Evolutionary conservation across 139 green algal genomes (phyloP).

Genomic region (Pedinophyceae sp.): DNA sequence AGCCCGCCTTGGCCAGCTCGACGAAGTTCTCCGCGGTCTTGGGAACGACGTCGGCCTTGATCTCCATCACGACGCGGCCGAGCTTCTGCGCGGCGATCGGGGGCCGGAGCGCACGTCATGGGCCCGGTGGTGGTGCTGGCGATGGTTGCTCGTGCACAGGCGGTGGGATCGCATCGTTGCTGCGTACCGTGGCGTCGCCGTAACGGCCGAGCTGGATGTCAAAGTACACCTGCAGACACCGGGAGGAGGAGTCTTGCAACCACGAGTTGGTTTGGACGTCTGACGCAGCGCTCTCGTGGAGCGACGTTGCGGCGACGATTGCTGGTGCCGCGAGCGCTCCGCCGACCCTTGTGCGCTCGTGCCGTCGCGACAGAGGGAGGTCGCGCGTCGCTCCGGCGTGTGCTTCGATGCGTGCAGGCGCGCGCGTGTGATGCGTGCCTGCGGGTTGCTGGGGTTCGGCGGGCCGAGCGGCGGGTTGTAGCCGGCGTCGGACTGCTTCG

Average conservation of each 20-base stretch:
- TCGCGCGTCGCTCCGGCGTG: not conserved
- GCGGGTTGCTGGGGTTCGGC: conserved; percentile 30
- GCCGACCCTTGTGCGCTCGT: no score
- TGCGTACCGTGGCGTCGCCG: conserved; percentile 42
- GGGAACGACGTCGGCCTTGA: conserved; percentile 41
- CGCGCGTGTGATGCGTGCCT: not conserved
- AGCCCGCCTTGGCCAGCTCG: not conserved
- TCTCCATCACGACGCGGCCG: conserved; percentile 12
- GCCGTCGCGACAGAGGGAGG: not conserved
- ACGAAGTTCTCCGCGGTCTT: conserved; percentile 85
- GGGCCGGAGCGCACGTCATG: conserved; percentile 13
- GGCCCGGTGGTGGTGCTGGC: conserved; percentile 28
- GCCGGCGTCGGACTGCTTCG: conserved; percentile 1
- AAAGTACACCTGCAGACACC: conserved; percentile 54
- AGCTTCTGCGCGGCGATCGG: no score
- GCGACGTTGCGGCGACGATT: not conserved
- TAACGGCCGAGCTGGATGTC: conserved; percentile 73
- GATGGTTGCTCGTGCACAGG: not conserved
- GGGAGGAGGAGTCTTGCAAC: not conserved
- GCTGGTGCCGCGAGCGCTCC: not conserved
- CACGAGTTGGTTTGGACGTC: not conserved
- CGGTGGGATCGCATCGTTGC: not conserved
- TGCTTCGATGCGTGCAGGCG: not conserved
- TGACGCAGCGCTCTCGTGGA: not conserved
- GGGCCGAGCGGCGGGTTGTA: conserved; percentile 38